Evolutionary conservation across 73 alveolate genomes (phyloP), one percentile per base, ranked within the genome.

Genomic region (Paramecium sonneborni): DNA sequence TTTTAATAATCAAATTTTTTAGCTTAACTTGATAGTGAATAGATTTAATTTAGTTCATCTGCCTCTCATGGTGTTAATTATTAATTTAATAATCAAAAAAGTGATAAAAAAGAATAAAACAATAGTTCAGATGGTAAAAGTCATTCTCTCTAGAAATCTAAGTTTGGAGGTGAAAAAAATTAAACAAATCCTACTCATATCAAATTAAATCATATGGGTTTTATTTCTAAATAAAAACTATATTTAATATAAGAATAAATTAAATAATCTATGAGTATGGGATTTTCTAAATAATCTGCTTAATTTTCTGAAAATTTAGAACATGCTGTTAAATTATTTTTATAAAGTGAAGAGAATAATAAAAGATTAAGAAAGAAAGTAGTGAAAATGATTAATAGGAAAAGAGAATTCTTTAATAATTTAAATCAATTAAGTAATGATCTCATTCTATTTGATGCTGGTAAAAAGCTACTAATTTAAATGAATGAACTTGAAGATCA

Each of bases 261-360:
- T 12, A 79, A 46, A 21, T 43, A 38, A 20, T 79, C 69, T 38
- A 38, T 79, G 44, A 79, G 76, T 26, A 23, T 24, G 24, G 72
- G 90, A 14, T 79, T 46, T 79, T 30, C 70, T 21, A 43, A 79
- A 12, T 43, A 35, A n/a, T 15, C 52, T 34, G 90, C 41, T 79
- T 21, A 46, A 79, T 14, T 79, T 46, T 43, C 69, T 0, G 90
- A 79, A 8, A 43, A 39, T 9, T 79, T 79, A 46, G 69, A 79
- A 79, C 90, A 79, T 79, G 90, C 90, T 41, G 90, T 79, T 41
- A 79, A 79, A 46, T 46, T 79, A 62, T 62, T 62, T 30, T 26
- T 62, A 3, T 15, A 32, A 32, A 23, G 20, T 62, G 84, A 62
- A 62, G 68, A 52, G 1, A 30, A 62, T 9, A 46, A 37, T 41